These are phyloP conservation scores for Themeda triandra DNA, from an alignment of 176 grass and related monocot genomes.

Conservation along the genomic window DNA sequence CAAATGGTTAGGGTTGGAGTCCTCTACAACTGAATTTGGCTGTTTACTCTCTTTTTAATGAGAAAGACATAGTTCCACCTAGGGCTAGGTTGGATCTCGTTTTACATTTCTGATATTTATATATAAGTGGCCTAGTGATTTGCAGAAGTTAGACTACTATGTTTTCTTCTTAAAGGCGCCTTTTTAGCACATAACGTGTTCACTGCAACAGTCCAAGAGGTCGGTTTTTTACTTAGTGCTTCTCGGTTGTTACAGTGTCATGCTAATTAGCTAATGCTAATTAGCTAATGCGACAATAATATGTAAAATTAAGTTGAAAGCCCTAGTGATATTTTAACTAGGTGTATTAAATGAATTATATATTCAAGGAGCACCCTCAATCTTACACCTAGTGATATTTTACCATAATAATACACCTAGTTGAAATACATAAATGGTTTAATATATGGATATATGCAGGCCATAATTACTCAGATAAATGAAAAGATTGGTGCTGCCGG, in stretches of 20 bases:
- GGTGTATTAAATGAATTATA: too few species aligned
- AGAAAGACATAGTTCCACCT: neutral
- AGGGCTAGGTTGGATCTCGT: neutral
- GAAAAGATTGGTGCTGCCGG: constrained; percentile 63
- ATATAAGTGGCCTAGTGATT: neutral
- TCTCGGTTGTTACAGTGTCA: neutral
- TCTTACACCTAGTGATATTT: too few species aligned
- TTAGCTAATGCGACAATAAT: neutral
- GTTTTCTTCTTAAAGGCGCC: neutral
- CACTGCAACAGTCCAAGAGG: neutral
- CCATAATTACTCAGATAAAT: constrained; percentile 87
- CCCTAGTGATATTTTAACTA: too few species aligned
- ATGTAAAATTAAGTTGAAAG: too few species aligned
- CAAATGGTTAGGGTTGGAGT: neutral
- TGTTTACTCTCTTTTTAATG: neutral
- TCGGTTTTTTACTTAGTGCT: neutral
- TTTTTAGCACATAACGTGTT: neutral
- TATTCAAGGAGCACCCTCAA: too few species aligned
- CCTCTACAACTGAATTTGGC: too few species aligned
- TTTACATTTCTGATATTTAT: neutral
- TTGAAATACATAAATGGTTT: too few species aligned
- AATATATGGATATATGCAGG: too few species aligned
- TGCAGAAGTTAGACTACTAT: neutral
- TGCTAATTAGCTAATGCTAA: too few species aligned
- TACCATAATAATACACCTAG: too few species aligned